These are phyloP conservation scores for Chimonanthus praecox DNA, from an alignment of 164 flowering plant genomes.

Conservation along the genomic window DNA sequence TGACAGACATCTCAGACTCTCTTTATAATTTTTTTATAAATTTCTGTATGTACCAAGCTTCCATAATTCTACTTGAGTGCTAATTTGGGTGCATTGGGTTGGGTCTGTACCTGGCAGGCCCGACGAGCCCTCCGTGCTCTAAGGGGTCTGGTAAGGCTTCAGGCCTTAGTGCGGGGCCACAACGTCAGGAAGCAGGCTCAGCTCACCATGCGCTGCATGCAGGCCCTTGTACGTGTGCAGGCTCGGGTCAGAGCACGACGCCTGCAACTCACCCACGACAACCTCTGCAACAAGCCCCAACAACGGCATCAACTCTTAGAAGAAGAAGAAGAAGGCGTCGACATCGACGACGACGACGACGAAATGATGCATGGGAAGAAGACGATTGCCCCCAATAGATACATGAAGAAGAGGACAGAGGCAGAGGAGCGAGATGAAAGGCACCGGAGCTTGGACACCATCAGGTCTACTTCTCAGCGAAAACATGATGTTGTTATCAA, in stretches of 20 bases:
- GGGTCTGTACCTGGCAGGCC: slow-evolving; percentile 39
- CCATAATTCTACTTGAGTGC: no score
- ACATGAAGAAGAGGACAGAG: slow-evolving; percentile 16
- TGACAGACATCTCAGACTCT: no score
- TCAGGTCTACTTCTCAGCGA: slow-evolving; percentile 31
- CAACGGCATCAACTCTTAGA: neutral
- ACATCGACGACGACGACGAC: slow-evolving; percentile 5
- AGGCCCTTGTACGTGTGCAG: slow-evolving; percentile 85
- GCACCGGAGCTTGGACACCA: slow-evolving; percentile 29
- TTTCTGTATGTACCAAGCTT: no score
- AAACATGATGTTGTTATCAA: slow-evolving; percentile 55
- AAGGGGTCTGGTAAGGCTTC: slow-evolving; percentile 89
- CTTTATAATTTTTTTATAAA: no score
- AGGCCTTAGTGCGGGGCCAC: slow-evolving; percentile 91
- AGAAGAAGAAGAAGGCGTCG: slow-evolving; percentile 21
- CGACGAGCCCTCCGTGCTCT: slow-evolving; percentile 86
- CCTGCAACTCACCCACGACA: slow-evolving; percentile 50
- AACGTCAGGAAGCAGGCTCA: slow-evolving; percentile 95
- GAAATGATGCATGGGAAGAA: slow-evolving; percentile 2
- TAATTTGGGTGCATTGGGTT: no score
- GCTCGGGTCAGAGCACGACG: slow-evolving; percentile 76
- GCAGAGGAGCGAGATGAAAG: slow-evolving; percentile 32
- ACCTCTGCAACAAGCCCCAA: slow-evolving; percentile 12
- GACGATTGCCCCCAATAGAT: neutral
- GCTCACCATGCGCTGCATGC: slow-evolving; percentile 98